Conservation (phyloP, 768 basidiomycete genomes). For the Pleurotus giganteus region DNA sequence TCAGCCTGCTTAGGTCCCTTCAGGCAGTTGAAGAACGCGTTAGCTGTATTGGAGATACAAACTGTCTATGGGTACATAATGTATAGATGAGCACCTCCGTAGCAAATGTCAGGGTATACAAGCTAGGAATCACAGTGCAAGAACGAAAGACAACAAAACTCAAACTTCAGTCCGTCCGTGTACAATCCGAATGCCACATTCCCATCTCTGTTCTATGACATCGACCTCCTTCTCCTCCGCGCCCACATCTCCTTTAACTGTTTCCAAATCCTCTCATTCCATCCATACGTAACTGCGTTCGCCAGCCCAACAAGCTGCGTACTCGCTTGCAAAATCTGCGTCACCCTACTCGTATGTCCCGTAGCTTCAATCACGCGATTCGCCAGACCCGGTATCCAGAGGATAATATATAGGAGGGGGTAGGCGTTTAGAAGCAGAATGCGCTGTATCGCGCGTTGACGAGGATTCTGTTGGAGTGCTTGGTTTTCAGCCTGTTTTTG, state of each 20-base stretch:
- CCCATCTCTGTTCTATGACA: neutral
- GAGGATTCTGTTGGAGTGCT: neutral
- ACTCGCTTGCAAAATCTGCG: neutral
- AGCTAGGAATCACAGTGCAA: too few relatives aligned
- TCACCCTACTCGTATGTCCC: neutral
- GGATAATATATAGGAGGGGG: neutral
- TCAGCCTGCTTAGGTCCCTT: too few relatives aligned
- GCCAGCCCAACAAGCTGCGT: neutral
- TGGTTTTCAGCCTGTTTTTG: neutral
- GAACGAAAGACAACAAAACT: too few relatives aligned
- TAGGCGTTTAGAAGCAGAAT: constrained; percentile 1
- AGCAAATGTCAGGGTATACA: too few relatives aligned
- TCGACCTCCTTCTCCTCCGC: neutral
- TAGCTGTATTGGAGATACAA: too few relatives aligned
- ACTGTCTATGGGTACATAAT: too few relatives aligned
- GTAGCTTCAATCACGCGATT: neutral
- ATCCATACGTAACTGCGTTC: neutral
- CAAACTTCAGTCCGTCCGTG: too few relatives aligned
- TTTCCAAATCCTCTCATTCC: neutral
- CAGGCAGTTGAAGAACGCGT: too few relatives aligned
- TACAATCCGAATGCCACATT: too few relatives aligned
- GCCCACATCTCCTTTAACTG: neutral
- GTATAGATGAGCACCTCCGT: too few relatives aligned
- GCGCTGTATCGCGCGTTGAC: neutral
- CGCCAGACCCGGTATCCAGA: constrained; percentile 1